These are phyloP conservation scores for Tylopilus rubrobrunneus DNA, from an alignment of 768 basidiomycete genomes.

Conservation along the genomic window DNA sequence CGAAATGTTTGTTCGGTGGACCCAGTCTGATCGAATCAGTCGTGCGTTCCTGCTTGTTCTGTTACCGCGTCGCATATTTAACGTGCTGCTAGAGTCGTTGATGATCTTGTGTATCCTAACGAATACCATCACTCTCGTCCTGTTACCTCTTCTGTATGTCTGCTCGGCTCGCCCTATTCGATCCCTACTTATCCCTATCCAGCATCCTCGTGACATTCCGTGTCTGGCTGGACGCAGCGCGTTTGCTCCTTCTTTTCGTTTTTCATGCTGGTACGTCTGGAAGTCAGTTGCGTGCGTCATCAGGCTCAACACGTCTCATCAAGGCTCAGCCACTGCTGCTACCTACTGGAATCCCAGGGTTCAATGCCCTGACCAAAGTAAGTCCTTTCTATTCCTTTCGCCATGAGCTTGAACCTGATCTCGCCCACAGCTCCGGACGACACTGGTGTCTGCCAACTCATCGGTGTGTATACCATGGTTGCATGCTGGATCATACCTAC, in stretches of 20 bases:
- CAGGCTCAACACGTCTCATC: background rate
- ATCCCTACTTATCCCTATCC: background rate
- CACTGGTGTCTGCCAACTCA: slow-evolving; percentile 43
- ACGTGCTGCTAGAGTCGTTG: slow-evolving; percentile 29
- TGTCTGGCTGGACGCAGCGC: slow-evolving; percentile 51
- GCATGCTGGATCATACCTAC: slow-evolving; percentile 53
- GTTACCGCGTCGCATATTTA: background rate
- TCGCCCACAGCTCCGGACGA: slow-evolving; percentile 35
- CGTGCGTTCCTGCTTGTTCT: slow-evolving; percentile 33
- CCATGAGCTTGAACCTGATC: background rate
- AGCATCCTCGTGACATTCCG: slow-evolving; percentile 49
- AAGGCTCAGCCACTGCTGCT: slow-evolving; percentile 44
- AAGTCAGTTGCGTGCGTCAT: background rate
- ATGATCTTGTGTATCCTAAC: slow-evolving; percentile 42
- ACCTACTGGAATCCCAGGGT: slow-evolving; percentile 41
- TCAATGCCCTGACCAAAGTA: slow-evolving; percentile 43
- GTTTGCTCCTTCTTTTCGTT: slow-evolving; percentile 43
- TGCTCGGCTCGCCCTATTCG: background rate
- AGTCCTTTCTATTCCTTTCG: background rate
- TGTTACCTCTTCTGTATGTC: slow-evolving; percentile 43
- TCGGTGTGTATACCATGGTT: slow-evolving; percentile 46
- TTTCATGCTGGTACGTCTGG: slow-evolving; percentile 43
- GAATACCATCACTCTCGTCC: slow-evolving; percentile 37
- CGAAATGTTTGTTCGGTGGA: slow-evolving; percentile 45
- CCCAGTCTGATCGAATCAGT: slow-evolving; percentile 39